A percentile compares a stretch with the other conserved stretches of the same genome.
phyloP scores from a whole-genome alignment of 1,284 basidiomycete species.

The Ganoderma resinaceum region DNA sequence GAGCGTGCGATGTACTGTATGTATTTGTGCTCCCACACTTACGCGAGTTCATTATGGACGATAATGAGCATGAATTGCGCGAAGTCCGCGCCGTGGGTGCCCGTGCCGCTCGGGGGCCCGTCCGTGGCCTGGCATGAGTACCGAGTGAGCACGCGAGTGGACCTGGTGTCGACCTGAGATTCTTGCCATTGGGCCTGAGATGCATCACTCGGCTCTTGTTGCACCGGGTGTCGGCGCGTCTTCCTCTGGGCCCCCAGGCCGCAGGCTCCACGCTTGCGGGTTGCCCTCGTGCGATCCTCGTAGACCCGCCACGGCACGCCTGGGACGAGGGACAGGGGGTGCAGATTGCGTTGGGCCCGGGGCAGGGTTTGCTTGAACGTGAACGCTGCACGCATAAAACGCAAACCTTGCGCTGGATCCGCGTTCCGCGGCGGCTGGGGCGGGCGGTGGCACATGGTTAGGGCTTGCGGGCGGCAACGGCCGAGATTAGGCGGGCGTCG shows the following conservation, averaged over 20 bases:
- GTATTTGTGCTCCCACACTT: neutral
- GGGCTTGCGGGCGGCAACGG: constrained; percentile 31
- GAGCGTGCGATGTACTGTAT: neutral
- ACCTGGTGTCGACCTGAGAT: neutral
- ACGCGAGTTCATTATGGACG: constrained; percentile 1
- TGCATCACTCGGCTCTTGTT: neutral
- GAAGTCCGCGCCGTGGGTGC: neutral
- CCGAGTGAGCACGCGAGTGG: neutral
- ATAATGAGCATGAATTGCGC: neutral
- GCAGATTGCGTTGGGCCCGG: neutral
- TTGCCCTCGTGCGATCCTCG: constrained; percentile 13
- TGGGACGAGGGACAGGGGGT: neutral
- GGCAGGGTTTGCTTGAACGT: constrained; percentile 2
- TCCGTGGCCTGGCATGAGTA: neutral
- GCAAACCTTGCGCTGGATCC: neutral
- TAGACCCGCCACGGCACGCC: constrained; percentile 2
- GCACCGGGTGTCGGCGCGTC: neutral
- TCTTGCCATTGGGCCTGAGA: neutral
- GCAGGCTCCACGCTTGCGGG: neutral
- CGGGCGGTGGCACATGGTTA: constrained; percentile 15
- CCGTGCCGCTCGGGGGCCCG: neutral
- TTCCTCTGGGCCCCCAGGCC: neutral
- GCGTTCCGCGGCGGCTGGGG: neutral
- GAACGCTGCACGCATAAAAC: neutral
- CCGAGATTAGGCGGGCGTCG: constrained; percentile 34